Base-by-base conservation (phyloP, 805 yeast species). In the Barnettozyma botsteinii region DNA sequence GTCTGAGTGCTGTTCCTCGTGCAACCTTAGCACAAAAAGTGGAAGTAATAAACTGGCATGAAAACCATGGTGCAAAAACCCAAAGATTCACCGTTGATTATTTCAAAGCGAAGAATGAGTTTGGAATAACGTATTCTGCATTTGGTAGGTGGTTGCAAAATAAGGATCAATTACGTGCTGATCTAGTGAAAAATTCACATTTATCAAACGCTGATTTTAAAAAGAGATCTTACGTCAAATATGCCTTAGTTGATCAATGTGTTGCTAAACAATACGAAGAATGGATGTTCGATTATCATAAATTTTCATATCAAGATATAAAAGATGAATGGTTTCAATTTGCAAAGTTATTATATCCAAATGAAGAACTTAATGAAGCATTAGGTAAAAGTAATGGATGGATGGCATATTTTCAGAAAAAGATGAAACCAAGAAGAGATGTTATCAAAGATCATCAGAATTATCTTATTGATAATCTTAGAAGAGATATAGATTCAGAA, bases 91-190 rank as follows among this genome's bases (percentile, higher is more conserved):
- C 71, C 0, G 67, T 66, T 4, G 41, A 45, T 5, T 58, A 60
- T 46, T 67, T 67, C 48, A 47, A 51, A 19, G 39, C 41, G 3
- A 22, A 55, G 32, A 55, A 53, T 3, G 51, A 52, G 26, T 67
- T 68, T 41, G 47, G 64, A 6, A 57, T 68, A 4, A 61, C 72
- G 1, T 63, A 59, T 43, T 61, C 70, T 2, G 61, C 65, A 8
- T 50, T 65, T 40, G 62, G 62, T 47, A 53, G 72, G 42, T 67
- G 72, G 72, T 52, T 64, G 2, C 48, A 60, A 28, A 57, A 55
- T 15, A 69, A 65, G 38, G 38, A 44, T 2, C 48, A 56, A 30
- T 47, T 67, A 30, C 15, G 39, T 7, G 18, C 40, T 6, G 42
- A 38, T 20, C 33, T 29, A 23, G 38, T 37, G 9, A 28, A 30